Conservation (phyloP, 1,139 yeast species). For the Geotrichum carabidarum region DNA sequence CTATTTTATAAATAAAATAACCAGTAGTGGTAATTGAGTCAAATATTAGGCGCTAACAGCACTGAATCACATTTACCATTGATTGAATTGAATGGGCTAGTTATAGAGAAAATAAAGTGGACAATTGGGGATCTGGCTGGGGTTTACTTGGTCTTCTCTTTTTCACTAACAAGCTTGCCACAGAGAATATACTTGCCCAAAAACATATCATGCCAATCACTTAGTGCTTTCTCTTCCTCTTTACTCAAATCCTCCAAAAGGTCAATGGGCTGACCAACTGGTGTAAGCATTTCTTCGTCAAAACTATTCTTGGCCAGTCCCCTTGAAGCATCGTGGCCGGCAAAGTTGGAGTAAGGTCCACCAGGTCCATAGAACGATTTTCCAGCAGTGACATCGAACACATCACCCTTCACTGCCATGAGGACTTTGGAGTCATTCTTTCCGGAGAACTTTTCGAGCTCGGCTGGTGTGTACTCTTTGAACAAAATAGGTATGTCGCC, state of each 20-base stretch:
- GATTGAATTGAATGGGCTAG: no score
- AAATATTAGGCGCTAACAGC: no score
- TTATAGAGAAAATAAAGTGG: background rate
- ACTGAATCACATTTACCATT: no score
- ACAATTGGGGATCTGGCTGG: background rate
- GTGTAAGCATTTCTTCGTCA: slow-evolving; percentile 47
- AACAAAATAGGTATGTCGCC: slow-evolving; percentile 51
- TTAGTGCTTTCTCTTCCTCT: slow-evolving; percentile 62
- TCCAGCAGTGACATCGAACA: slow-evolving; percentile 79
- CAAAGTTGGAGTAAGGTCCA: slow-evolving; percentile 92
- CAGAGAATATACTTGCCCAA: slow-evolving; percentile 49
- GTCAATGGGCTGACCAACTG: slow-evolving; percentile 58
- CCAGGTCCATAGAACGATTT: slow-evolving; percentile 92
- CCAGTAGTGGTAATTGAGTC: no score
- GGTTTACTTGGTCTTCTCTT: slow-evolving; percentile 20
- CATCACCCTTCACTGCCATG: slow-evolving; percentile 78
- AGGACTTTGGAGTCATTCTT: slow-evolving; percentile 59
- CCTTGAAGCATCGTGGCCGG: slow-evolving; percentile 94
- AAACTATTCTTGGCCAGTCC: slow-evolving; percentile 90
- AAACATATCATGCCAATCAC: slow-evolving; percentile 82
- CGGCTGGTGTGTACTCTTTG: slow-evolving; percentile 62
- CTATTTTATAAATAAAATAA: background rate
- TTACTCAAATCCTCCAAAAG: slow-evolving; percentile 53
- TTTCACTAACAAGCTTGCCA: slow-evolving; percentile 33
- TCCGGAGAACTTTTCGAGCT: slow-evolving; percentile 64